Evolutionary conservation across 352 stramenopile species (phyloP).

Genomic region (Thalassiosira mediterranea): DNA sequence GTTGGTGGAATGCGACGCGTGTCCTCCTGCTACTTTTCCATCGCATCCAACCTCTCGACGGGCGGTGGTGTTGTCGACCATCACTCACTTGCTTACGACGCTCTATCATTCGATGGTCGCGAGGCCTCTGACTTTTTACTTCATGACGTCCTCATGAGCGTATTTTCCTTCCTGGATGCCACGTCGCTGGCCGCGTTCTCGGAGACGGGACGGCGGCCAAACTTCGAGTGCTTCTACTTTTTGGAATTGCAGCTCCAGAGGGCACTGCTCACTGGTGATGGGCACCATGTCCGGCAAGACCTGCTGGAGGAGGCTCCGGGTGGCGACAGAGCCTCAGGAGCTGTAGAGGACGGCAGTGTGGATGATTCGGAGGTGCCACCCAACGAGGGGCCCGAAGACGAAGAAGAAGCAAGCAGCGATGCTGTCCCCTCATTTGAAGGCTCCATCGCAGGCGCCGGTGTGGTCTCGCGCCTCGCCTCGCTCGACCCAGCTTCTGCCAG

Average conservation of each 20-base stretch:
- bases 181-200: slow-evolving; percentile 60
- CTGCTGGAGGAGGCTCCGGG: too few relatives aligned
- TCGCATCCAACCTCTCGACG: slow-evolving; percentile 27
- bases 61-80: background rate
- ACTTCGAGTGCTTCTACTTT: slow-evolving; percentile 80
- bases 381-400: too few relatives aligned
- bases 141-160: slow-evolving; percentile 76
- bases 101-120: slow-evolving; percentile 11
- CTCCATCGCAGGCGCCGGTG: slow-evolving; percentile 52
- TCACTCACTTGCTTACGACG: background rate
- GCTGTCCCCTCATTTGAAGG: too few relatives aligned
- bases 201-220: slow-evolving; percentile 60
- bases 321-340: too few relatives aligned
- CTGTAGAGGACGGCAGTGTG: too few relatives aligned
- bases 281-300: too few relatives aligned
- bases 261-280: slow-evolving; percentile 41
- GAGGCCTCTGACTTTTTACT: slow-evolving; percentile 61
- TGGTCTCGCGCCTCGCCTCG: slow-evolving; percentile 57
- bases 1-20: slow-evolving; percentile 56
- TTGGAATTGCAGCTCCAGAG: slow-evolving; percentile 75
- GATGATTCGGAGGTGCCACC: too few relatives aligned
- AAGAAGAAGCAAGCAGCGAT: background rate
- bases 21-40: slow-evolving; percentile 71
- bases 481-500: slow-evolving; percentile 52
- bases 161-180: slow-evolving; percentile 69